These are phyloP conservation scores for Gonapodya prolifera DNA, from an alignment of 192 early-diverging fungal genomes.

Conservation along the genomic window DNA sequence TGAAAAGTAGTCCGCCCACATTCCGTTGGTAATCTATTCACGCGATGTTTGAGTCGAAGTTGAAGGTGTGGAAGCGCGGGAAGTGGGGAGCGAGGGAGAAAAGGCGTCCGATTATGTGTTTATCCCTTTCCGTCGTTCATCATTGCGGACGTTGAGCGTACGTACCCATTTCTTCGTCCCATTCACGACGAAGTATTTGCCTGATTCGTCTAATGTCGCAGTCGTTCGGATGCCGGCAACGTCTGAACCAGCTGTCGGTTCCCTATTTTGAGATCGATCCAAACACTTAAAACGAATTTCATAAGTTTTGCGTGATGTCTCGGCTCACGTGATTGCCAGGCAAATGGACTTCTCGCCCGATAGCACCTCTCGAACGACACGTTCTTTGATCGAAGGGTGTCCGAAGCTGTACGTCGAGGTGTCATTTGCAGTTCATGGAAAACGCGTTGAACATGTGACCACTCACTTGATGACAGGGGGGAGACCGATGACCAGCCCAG, in stretches of 20 bases:
- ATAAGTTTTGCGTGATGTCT: conserved; percentile 4
- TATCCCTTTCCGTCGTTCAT: background rate
- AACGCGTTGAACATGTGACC: no score
- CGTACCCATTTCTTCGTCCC: conserved; percentile 39
- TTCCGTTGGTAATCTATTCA: conserved; percentile 23
- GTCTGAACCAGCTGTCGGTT: conserved; percentile 10
- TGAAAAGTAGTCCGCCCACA: conserved; percentile 32
- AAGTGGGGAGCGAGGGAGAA: conserved; percentile 1
- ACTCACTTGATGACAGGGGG: conserved; percentile 12
- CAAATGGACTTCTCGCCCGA: conserved; percentile 35
- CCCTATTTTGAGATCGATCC: background rate
- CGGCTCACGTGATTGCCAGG: conserved; percentile 36
- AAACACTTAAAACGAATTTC: background rate
- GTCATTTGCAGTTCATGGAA: no score
- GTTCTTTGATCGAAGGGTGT: conserved; percentile 24
- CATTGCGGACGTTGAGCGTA: background rate
- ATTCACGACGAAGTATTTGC: conserved; percentile 42
- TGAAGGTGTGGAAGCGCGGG: no score
- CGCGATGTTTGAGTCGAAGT: background rate
- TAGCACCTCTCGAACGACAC: conserved; percentile 23
- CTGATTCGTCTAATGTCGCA: conserved; percentile 25
- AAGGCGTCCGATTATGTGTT: conserved; percentile 2
- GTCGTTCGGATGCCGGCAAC: conserved; percentile 28
- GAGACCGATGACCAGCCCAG: conserved; percentile 27
- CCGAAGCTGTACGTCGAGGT: conserved; percentile 32